Evolutionary conservation across 2,329 filamentous ascomycete genomes (phyloP).

Genomic region (Venturia carpophila): DNA sequence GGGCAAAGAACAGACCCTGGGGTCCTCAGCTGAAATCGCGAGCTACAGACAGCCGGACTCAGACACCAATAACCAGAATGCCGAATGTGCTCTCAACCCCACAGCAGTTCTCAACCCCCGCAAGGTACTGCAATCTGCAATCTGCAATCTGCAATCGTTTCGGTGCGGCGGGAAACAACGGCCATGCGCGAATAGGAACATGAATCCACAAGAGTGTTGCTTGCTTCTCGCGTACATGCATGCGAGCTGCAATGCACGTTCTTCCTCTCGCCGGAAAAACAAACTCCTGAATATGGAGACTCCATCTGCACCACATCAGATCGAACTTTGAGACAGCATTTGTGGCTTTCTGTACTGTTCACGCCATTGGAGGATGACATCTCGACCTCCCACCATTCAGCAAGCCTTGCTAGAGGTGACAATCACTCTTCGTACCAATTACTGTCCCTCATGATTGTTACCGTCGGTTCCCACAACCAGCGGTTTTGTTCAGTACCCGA

Average conservation of each 20-base stretch:
- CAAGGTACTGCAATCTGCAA: slow-evolving; percentile 1
- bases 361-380: neutral
- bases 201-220: neutral
- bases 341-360: neutral
- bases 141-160: neutral
- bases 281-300: neutral
- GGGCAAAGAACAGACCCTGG: neutral
- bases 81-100: neutral
- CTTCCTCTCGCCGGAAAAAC: neutral
- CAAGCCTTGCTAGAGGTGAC: neutral
- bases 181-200: neutral
- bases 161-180: neutral
- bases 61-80: no score
- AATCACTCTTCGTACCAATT: neutral
- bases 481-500: neutral
- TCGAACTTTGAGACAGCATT: neutral
- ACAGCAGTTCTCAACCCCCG: neutral
- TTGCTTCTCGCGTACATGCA: slow-evolving; percentile 7
- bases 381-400: neutral
- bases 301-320: neutral
- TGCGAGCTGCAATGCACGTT: neutral
- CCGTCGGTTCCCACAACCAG: neutral
- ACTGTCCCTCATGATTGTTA: neutral
- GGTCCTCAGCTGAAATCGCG: neutral
- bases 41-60: neutral